phyloP scores from a whole-genome alignment of 164 flowering plant species.

The Warburgia ugandensis region DNA sequence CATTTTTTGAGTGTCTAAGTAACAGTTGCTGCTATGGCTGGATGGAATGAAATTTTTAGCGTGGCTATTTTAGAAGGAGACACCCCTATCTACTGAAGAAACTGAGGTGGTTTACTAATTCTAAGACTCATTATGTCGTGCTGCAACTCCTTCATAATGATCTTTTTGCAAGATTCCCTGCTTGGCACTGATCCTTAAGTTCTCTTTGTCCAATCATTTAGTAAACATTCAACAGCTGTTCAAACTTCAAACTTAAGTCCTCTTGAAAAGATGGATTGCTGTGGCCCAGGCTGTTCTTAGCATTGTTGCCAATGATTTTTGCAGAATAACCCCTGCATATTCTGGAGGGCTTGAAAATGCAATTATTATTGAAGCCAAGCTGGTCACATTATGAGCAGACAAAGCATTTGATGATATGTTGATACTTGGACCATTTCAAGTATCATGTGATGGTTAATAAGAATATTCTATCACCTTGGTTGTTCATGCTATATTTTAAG shows the following conservation, averaged over 20 bases:
- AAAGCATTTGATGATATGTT: too few species aligned
- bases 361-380: not conserved
- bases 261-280: not conserved
- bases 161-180: not conserved
- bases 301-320: not conserved
- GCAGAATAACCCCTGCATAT: not conserved
- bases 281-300: not conserved
- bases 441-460: too few species aligned
- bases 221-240: too few species aligned
- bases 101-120: not conserved
- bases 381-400: not conserved
- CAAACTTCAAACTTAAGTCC: not conserved
- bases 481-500: not conserved
- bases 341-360: not conserved
- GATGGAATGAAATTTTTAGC: too few species aligned
- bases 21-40: too few species aligned
- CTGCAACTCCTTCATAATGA: not conserved
- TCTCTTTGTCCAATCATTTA: too few species aligned
- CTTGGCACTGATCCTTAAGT: too few species aligned
- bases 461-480: too few species aligned
- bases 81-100: not conserved
- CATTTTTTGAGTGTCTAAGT: not conserved
- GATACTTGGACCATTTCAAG: too few species aligned
- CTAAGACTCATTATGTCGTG: not conserved
- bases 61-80: too few species aligned